Base-by-base conservation (phyloP, 495 filamentous ascomycete species). In the Penicillium pancosmium region DNA sequence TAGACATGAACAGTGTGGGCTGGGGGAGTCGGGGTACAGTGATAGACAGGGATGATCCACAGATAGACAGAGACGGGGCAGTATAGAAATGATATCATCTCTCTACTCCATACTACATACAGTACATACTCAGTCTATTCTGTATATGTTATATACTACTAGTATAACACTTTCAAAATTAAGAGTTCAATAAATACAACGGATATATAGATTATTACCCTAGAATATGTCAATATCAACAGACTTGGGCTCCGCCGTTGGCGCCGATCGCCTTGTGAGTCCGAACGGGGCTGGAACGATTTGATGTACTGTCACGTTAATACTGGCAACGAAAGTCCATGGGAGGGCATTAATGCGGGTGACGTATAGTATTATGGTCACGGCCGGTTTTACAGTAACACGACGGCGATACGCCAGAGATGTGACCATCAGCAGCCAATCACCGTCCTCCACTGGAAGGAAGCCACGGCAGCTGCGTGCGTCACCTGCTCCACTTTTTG, bases 401-500 rank as follows among this genome's bases (percentile, higher is more conserved):
- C 21, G 9, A 3, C 19, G 9, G 46, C 19, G 19, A 25, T 19
- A 48, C 46, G 41, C 41, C 16, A 31, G 27, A 31, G 27, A 31
- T 31, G 27, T 31, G 12, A 38, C 41, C 13, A 44, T 16, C 41
- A 40, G 4, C 46, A 48, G n/a, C 66, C 64, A 69, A 69, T 69
- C n/a, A 48, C 3, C 4, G 16, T 0, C 18, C n/a, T 10, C 9
- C 6, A 19, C 16, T 16, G 47, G 6, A 16, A 15, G 11, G 21
- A 56, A 16, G 67, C 64, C 61, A 62, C 67, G 67, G 64, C 67
- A 55, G 36, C 25, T 47, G 68, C 68, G 69, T 59, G 61, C 68
- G 68, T 71, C 68, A 69, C 61, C 68, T 36, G 48, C 66, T 67
- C 68, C 68, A 69, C 64, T 57, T n/a, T 38, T 15, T 53, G 43